A percentile compares a stretch with the other conserved stretches of the same genome.
Conservation (phyloP, 208 protist genomes). For the Leishmania arabica region DNA sequence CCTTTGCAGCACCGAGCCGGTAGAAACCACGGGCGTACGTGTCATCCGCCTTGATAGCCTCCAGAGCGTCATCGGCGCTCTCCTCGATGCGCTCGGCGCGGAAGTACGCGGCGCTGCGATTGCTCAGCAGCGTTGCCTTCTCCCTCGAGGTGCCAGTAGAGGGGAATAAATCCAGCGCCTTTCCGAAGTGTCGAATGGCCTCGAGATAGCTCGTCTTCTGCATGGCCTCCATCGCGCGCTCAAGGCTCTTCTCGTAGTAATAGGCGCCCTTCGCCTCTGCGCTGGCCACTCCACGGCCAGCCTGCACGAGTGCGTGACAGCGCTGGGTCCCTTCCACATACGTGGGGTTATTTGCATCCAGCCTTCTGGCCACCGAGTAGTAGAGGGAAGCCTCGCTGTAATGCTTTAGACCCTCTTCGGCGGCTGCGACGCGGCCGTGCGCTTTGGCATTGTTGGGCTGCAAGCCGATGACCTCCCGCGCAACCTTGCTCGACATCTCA, state of each 20-base stretch:
- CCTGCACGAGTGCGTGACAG: conserved; percentile 51
- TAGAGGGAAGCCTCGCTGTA: conserved; percentile 66
- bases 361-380: conserved; percentile 34
- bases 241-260: conserved; percentile 81
- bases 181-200: conserved; percentile 76
- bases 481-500: conserved; percentile 45
- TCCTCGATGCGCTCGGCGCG: conserved; percentile 43
- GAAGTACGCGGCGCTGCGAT: conserved; percentile 78
- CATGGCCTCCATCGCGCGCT: conserved; percentile 76
- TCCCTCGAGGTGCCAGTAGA: conserved; percentile 28
- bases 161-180: conserved; percentile 70
- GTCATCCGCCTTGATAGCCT: conserved; percentile 46
- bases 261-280: conserved; percentile 49
- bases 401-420: conserved; percentile 63
- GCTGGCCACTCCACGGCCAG: conserved; percentile 42
- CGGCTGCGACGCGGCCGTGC: conserved; percentile 65
- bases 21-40: conserved; percentile 78
- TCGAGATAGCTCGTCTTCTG: conserved; percentile 56
- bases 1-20: conserved; percentile 60
- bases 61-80: conserved; percentile 61
- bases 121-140: conserved; percentile 61
- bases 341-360: conserved; percentile 36
- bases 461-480: conserved; percentile 50
- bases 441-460: conserved; percentile 58
- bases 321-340: conserved; percentile 39